phyloP scores from a whole-genome alignment of 352 stramenopile genomes.

The Thalassiosira hispida region DNA sequence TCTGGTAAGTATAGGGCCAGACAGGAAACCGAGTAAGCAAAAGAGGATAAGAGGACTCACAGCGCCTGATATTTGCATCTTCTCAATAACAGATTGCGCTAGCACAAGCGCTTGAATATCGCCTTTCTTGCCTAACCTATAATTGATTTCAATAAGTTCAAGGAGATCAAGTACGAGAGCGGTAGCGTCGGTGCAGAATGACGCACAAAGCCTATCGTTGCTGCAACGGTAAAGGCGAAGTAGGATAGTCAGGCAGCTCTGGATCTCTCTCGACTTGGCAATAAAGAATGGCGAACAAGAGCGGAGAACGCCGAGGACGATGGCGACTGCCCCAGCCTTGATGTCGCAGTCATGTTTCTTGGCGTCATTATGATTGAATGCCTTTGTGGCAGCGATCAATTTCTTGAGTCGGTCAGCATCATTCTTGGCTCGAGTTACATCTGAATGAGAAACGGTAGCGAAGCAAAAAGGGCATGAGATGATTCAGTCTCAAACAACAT shows the following conservation, averaged over 20 bases:
- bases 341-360: constrained; percentile 50
- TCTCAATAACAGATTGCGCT: constrained; percentile 35
- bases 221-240: constrained; percentile 42
- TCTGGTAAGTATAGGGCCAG: too few species aligned
- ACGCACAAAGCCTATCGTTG: constrained; percentile 40
- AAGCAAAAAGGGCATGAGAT: constrained; percentile 3
- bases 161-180: constrained; percentile 45
- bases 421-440: constrained; percentile 44
- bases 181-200: constrained; percentile 50
- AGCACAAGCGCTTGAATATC: constrained; percentile 36
- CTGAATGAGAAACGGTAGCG: constrained; percentile 18
- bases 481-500: not conserved
- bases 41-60: too few species aligned
- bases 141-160: constrained; percentile 57
- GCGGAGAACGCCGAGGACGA: constrained; percentile 47
- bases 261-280: constrained; percentile 43
- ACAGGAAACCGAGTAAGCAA: too few species aligned
- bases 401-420: constrained; percentile 41
- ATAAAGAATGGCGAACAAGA: constrained; percentile 55
- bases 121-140: constrained; percentile 46
- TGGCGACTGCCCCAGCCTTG: constrained; percentile 40
- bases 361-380: constrained; percentile 50
- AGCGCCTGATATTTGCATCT: constrained; percentile 24
- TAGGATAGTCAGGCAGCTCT: constrained; percentile 27
- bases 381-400: constrained; percentile 20